Conservation (phyloP, 2,329 filamentous ascomycete genomes). For the Hymenoscyphus occultus region DNA sequence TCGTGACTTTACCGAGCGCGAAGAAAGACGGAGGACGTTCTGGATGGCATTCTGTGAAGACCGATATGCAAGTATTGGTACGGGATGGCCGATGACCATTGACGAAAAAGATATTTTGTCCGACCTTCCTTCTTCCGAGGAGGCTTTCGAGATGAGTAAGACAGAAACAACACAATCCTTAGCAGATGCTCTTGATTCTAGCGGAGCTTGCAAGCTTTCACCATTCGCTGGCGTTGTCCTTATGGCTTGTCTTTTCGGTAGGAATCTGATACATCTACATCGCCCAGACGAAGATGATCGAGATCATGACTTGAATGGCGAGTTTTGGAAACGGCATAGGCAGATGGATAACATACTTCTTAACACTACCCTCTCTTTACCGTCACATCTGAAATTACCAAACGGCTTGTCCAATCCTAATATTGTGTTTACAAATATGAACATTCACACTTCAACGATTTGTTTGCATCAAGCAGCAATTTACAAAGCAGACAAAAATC, state of each 20-base stretch:
- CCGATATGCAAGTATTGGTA: conserved; percentile 91
- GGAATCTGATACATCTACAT: conserved; percentile 87
- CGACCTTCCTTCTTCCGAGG: conserved; percentile 78
- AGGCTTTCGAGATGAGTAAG: conserved; percentile 78
- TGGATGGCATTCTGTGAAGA: conserved; percentile 93
- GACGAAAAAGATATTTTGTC: conserved; percentile 91
- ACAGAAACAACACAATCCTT: conserved; percentile 70
- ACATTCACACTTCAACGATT: conserved; percentile 92
- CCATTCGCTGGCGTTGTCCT: conserved; percentile 77
- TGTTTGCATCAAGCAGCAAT: conserved; percentile 98
- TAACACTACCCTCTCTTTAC: conserved; percentile 81
- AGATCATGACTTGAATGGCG: conserved; percentile 84
- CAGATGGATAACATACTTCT: conserved; percentile 86
- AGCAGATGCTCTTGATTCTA: conserved; percentile 64
- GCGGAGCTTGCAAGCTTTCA: conserved; percentile 72
- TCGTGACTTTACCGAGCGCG: conserved; percentile 89
- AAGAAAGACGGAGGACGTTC: conserved; percentile 88
- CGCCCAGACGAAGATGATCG: conserved; percentile 77
- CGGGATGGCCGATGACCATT: conserved; percentile 93
- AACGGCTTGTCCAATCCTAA: conserved; percentile 74
- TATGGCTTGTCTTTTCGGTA: conserved; percentile 85
- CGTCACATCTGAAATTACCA: conserved; percentile 75
- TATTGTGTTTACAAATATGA: conserved; percentile 93
- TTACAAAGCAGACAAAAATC: conserved; percentile 91
- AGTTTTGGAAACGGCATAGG: conserved; percentile 93